Evolutionary conservation across 2,329 filamentous ascomycete genomes (phyloP).

Genomic region (Penicillium sp.): DNA sequence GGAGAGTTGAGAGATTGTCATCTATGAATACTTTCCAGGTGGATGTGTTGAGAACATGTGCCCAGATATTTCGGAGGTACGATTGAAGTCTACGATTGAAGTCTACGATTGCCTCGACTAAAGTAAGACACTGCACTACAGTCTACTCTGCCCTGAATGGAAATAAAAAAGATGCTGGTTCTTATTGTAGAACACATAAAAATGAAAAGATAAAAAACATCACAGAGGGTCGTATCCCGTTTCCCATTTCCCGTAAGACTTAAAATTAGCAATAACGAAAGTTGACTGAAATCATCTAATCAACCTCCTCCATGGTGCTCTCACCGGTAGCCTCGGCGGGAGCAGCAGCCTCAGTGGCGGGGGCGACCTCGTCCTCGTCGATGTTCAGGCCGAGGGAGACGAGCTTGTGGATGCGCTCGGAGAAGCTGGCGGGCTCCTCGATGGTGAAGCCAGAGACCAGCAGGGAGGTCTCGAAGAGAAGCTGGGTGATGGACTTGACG

Average conservation of each 20-base stretch:
- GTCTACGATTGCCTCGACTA: neutral
- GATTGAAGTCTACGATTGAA: neutral
- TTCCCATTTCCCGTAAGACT: conserved; percentile 32
- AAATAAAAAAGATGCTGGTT: conserved; percentile 1
- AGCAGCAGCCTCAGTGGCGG: conserved; percentile 57
- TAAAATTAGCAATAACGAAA: conserved; percentile 20
- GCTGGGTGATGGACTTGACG: conserved; percentile 98
- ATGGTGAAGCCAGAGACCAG: conserved; percentile 99
- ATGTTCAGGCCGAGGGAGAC: conserved; percentile 97
- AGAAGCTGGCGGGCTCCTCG: conserved; percentile 95
- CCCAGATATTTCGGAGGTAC: neutral
- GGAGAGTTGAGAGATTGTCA: too few relatives aligned
- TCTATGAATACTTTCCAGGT: too few relatives aligned
- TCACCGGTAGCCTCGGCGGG: conserved; percentile 69
- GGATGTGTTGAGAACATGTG: neutral
- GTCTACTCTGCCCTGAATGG: neutral
- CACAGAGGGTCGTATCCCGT: conserved; percentile 30
- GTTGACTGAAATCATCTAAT: conserved; percentile 60
- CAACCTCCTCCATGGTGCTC: conserved; percentile 99
- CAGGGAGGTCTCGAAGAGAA: conserved; percentile 98
- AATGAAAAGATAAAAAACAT: conserved; percentile 21
- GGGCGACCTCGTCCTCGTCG: conserved; percentile 78
- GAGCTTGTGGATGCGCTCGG: conserved; percentile 99
- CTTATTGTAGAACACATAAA: conserved; percentile 9
- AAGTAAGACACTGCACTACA: neutral